A percentile compares a stretch with the other conserved stretches of the same genome.
phyloP scores from a whole-genome alignment of 495 filamentous ascomycete species.

The Usnea hakonensis region DNA sequence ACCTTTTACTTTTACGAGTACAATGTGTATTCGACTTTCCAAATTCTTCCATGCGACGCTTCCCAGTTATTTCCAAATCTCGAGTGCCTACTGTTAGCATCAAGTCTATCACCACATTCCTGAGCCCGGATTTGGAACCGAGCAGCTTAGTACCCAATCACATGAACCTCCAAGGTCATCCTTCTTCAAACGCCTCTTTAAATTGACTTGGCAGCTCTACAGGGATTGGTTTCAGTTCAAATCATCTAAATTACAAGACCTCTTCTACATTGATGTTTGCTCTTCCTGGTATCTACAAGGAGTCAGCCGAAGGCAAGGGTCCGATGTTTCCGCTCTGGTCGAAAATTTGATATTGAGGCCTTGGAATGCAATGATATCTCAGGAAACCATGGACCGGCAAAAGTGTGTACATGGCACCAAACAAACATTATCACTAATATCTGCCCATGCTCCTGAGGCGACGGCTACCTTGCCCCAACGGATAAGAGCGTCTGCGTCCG shows the following conservation, averaged over 20 bases:
- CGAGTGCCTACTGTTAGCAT: too few species aligned
- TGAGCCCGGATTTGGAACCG: too few species aligned
- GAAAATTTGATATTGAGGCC: background rate
- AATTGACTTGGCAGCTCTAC: background rate
- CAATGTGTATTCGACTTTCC: too few species aligned
- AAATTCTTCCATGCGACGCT: background rate
- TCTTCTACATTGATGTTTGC: background rate
- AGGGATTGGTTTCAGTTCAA: background rate
- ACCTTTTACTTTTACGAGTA: background rate
- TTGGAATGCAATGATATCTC: too few species aligned
- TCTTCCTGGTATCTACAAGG: background rate
- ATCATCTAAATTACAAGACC: background rate
- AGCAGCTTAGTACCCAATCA: background rate
- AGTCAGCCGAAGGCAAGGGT: background rate
- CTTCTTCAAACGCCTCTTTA: too few species aligned
- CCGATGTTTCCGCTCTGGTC: background rate
- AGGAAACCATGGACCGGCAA: background rate
- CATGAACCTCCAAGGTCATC: too few species aligned
- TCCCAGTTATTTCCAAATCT: background rate
- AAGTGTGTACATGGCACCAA: background rate
- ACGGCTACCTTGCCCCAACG: conserved; percentile 9
- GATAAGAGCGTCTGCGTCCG: conserved; percentile 18
- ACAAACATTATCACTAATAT: conserved; percentile 12
- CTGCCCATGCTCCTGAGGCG: background rate
- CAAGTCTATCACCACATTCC: too few species aligned